Percentiles rank a stretch among this genome's conserved stretches.
These are phyloP conservation scores for Penicillium vulpinum DNA, from an alignment of 2,329 filamentous ascomycete genomes.

Conservation along the genomic window DNA sequence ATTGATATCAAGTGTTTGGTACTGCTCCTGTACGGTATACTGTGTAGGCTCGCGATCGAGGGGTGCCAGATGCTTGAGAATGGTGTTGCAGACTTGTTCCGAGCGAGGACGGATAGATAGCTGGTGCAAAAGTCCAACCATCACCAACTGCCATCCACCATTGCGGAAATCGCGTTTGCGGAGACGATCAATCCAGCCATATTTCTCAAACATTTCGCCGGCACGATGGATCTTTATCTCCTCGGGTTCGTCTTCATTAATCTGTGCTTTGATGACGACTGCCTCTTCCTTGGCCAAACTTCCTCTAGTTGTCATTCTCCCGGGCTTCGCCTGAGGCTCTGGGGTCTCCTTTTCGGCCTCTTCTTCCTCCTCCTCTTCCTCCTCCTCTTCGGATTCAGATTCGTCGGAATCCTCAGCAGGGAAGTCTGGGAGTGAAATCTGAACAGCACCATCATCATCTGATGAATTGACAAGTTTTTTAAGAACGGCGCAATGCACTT, in stretches of 20 bases:
- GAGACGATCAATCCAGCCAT: conserved; percentile 82
- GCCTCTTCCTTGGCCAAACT: conserved; percentile 80
- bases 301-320: conserved; percentile 75
- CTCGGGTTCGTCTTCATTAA: conserved; percentile 50
- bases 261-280: conserved; percentile 64
- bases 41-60: conserved; percentile 71
- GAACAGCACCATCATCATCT: conserved; percentile 70
- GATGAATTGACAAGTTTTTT: conserved; percentile 81
- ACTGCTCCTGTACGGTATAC: conserved; percentile 71
- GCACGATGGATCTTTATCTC: conserved; percentile 54
- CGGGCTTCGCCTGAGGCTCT: conserved; percentile 68
- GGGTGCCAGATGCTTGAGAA: conserved; percentile 80
- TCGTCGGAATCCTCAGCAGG: conserved; percentile 69
- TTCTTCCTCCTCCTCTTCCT: conserved; percentile 42
- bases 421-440: conserved; percentile 74
- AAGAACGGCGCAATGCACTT: conserved; percentile 87
- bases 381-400: conserved; percentile 59
- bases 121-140: conserved; percentile 83
- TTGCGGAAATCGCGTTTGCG: conserved; percentile 80
- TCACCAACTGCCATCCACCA: conserved; percentile 87
- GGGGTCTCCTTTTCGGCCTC: conserved; percentile 44
- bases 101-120: conserved; percentile 73
- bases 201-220: conserved; percentile 70
- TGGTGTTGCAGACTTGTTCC: conserved; percentile 71
- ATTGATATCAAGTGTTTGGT: conserved; percentile 77